Conservation (phyloP, 331 rosid genomes). For the Quercus phellos region DNA sequence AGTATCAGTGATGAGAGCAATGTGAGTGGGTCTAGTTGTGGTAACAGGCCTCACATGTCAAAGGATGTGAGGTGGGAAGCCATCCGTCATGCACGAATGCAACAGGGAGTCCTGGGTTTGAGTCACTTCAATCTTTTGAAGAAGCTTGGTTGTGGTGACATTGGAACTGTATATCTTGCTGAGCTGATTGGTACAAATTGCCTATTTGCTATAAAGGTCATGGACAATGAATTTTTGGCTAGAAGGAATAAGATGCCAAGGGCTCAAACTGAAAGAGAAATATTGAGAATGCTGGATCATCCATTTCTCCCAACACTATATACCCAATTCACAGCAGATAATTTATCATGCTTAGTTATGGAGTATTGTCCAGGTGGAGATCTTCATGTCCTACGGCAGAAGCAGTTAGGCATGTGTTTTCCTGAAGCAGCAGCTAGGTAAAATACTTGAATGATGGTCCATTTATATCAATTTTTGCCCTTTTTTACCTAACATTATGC, state of each 20-base stretch:
- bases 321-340: constrained; percentile 85
- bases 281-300: constrained; percentile 89
- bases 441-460: constrained; percentile 8
- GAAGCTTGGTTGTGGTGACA: constrained; percentile 99
- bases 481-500: neutral
- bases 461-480: constrained; percentile 9
- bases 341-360: constrained; percentile 88
- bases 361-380: constrained; percentile 99
- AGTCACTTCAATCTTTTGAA: constrained; percentile 80
- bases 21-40: constrained; percentile 71
- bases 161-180: constrained; percentile 94
- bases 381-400: constrained; percentile 95
- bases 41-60: constrained; percentile 98
- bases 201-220: constrained; percentile 90
- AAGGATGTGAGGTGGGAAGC: constrained; percentile 97
- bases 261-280: constrained; percentile 95
- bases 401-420: constrained; percentile 67
- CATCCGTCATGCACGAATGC: constrained; percentile 54
- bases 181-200: constrained; percentile 73
- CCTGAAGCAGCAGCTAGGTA: constrained; percentile 92
- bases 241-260: constrained; percentile 92
- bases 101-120: constrained; percentile 68
- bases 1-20: constrained; percentile 93
- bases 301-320: constrained; percentile 94
- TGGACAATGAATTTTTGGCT: constrained; percentile 92